Base-by-base conservation (phyloP, 1,284 basidiomycete genomes). In the Meira nashicola region DNA sequence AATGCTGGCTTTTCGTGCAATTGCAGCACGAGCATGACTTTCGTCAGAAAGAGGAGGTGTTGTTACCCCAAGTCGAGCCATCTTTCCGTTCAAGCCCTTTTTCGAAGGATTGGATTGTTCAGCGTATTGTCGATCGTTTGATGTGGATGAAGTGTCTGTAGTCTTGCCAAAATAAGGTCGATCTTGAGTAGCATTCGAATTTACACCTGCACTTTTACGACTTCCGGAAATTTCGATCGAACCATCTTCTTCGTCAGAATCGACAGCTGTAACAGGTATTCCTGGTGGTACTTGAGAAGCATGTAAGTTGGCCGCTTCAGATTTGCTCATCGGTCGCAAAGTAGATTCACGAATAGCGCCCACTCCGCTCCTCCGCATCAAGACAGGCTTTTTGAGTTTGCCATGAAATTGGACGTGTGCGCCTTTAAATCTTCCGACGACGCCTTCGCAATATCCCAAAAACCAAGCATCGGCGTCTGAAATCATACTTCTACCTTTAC, bases 401-500 rank as follows among this genome's bases (percentile, higher is more conserved):
- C 84, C 83, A 67, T 86, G 85, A 69, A 92, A 89, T 17, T 81
- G 82, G 11, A 94, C 89, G 64, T 87, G 82, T 12, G 80, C 73
- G 2, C 84, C 85, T 38, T 83, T 81, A 76, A 94, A 92, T 44
- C 86, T 84, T 14, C 92, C 92, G 1, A 94, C 87, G 49, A 94
- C 89, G 54, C 89, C 91, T 80, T 95, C 92, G 76, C 92, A 95
- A 69, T 87, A 88, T 0, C 89, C 89, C 83, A 89, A 55, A 47
- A 55, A 62, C 58, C 60, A 67, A 17, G 54, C 47, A 46, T 59
- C 63, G 19, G 47, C 38, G 52, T 60, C 63, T 28, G 17, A 40
- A 2, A 50, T 41, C 33, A 57, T 50, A 19, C 47, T 52, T 17
- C 55, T 44, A 7, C 49, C 28, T 37, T 54, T 44, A 21, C 33